Evolutionary conservation across 495 filamentous ascomycete genomes (phyloP), one percentile per base, ranked within the genome.

Genomic region (Penicillium odoratum): DNA sequence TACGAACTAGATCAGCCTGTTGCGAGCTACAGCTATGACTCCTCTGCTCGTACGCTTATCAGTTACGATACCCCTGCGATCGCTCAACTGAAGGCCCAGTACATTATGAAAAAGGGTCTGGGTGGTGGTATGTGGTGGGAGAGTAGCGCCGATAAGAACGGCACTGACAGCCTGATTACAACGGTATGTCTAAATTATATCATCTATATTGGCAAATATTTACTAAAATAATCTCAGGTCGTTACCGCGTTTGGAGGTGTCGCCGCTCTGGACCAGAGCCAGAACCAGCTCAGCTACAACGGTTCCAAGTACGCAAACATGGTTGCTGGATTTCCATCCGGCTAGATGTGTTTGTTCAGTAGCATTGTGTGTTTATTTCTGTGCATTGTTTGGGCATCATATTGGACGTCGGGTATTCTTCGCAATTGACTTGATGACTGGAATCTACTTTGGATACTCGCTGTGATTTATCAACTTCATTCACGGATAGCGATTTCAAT

Each of bases 121-220:
- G 92, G 89, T 3, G 91, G 93, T 11, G 86, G 81, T 0, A 93
- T 97, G 84, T 97, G 90, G 82, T 97, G 93, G 92, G 92, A 97
- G 74, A 85, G 83, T 25, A 89, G 84, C 67, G 85, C 83, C 29
- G 93, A 97, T 66, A 84, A 79, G 59, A 63, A 50, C 1, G 85
- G 80, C 3, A 69, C 67, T 1, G 74, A 74, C 36, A 87, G 87
- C 63, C 67, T 92, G 69, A 82, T 92, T 46, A 70, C 70, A n/a
- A 84, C 79, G 16, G 74, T 88, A 56, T 54, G 76, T 66, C 16
- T 40, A 4, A 5, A 40, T 38, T 0, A 10, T 40, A 7, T 6
- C 15, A 15, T 40, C n/a, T 5, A 11, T 4, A 5, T n/a, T 16
- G 13, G 38, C 7, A 40, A 11, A 4, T n/a, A 5, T 16, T n/a